Evolutionary conservation across 2,329 filamentous ascomycete genomes (phyloP).

Genomic region (Samsoniella hepiali): DNA sequence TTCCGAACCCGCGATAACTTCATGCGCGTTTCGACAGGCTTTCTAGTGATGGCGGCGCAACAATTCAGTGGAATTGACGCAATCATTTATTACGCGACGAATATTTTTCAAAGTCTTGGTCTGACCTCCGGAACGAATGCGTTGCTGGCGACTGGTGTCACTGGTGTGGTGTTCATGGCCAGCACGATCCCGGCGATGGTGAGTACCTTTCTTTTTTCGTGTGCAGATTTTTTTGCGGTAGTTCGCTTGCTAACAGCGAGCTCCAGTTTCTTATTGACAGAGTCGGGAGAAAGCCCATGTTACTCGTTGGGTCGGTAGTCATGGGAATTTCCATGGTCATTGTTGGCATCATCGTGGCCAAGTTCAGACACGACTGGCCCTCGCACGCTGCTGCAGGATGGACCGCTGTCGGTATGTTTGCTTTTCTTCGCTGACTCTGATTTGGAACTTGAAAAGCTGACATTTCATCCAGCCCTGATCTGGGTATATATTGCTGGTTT

Average conservation of each 20-base stretch:
- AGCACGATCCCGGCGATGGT: slow-evolving; percentile 33
- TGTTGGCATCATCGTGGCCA: slow-evolving; percentile 40
- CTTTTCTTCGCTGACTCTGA: not conserved
- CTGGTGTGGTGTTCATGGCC: slow-evolving; percentile 64
- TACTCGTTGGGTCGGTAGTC: slow-evolving; percentile 36
- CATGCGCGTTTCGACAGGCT: slow-evolving; percentile 62
- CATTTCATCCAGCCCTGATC: slow-evolving; percentile 25
- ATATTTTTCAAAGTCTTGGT: slow-evolving; percentile 63
- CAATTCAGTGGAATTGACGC: slow-evolving; percentile 38
- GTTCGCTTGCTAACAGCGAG: slow-evolving; percentile 12
- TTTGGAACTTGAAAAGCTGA: not conserved
- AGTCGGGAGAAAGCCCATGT: slow-evolving; percentile 39
- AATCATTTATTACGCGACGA: slow-evolving; percentile 48
- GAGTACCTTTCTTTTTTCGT: not conserved
- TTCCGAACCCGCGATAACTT: slow-evolving; percentile 49
- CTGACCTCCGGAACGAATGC: slow-evolving; percentile 56
- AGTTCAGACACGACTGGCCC: slow-evolving; percentile 36
- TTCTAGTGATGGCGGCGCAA: slow-evolving; percentile 60
- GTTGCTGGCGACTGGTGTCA: slow-evolving; percentile 67
- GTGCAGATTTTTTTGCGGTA: not conserved
- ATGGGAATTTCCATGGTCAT: slow-evolving; percentile 39
- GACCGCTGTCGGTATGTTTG: slow-evolving; percentile 31
- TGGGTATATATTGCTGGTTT: slow-evolving; percentile 51
- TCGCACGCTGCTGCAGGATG: slow-evolving; percentile 36
- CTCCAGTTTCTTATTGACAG: slow-evolving; percentile 35